Conservation (phyloP, 2,329 filamentous ascomycete species). For the Colletotrichum sp. region DNA sequence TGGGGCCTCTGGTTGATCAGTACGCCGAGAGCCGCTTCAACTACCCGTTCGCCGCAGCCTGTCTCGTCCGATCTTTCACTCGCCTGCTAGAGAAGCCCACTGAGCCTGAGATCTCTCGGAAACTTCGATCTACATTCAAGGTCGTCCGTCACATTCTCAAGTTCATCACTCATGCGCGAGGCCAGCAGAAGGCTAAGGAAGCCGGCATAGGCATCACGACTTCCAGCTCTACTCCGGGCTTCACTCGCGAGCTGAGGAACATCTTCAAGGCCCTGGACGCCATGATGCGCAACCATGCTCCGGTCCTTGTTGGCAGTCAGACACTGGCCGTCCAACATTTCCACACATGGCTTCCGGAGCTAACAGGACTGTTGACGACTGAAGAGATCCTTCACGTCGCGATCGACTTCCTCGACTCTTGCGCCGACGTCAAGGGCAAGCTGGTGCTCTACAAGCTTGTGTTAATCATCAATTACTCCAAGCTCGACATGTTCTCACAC, state of each 20-base stretch:
- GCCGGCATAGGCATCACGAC: conserved; percentile 84
- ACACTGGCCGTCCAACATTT: conserved; percentile 96
- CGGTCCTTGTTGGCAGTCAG: conserved; percentile 90
- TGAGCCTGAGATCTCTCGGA: conserved; percentile 82
- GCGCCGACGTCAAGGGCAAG: conserved; percentile 85
- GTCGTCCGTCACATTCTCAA: conserved; percentile 92
- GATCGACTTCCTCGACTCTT: conserved; percentile 93
- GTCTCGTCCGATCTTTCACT: conserved; percentile 85
- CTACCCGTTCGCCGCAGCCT: conserved; percentile 90
- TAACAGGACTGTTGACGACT: conserved; percentile 75
- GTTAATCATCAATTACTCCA: conserved; percentile 89
- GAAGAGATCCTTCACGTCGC: conserved; percentile 91
- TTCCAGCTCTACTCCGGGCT: conserved; percentile 62
- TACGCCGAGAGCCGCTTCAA: conserved; percentile 91
- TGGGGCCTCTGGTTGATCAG: conserved; percentile 87
- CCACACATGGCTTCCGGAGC: conserved; percentile 95
- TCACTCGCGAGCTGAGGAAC: conserved; percentile 81
- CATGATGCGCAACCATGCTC: conserved; percentile 86
- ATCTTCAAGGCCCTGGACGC: conserved; percentile 91
- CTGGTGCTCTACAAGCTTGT: conserved; percentile 91
- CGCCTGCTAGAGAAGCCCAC: conserved; percentile 82
- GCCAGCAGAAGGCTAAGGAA: conserved; percentile 88
- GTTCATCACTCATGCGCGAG: conserved; percentile 89
- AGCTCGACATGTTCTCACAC: conserved; percentile 80
- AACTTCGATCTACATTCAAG: conserved; percentile 90